phyloP scores from a whole-genome alignment of 345 rosid genomes.

The Hevea brasiliensis region DNA sequence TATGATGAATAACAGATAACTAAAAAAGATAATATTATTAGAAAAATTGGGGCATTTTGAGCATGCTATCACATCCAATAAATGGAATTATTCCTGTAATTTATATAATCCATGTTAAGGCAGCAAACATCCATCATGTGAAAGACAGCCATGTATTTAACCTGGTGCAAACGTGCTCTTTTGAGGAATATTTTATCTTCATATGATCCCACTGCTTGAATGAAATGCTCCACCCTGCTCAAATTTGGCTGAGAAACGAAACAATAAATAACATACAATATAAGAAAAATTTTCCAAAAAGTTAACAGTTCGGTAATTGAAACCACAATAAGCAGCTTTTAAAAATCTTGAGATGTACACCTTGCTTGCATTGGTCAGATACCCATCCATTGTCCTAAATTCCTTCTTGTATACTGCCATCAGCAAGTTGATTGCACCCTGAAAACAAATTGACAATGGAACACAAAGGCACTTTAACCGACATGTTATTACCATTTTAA shows the following conservation, averaged over 20 bases:
- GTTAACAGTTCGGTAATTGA: conserved; percentile 1
- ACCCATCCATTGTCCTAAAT: conserved; percentile 56
- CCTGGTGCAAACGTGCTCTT: conserved; percentile 78
- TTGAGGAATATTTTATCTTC: conserved; percentile 86
- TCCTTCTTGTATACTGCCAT: conserved; percentile 86
- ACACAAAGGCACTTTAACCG: not conserved
- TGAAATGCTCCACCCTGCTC: conserved; percentile 72
- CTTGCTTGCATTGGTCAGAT: conserved; percentile 78
- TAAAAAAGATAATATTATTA: not conserved
- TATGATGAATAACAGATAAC: not conserved
- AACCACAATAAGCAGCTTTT: not conserved
- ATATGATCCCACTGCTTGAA: conserved; percentile 81
- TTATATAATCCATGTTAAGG: not conserved
- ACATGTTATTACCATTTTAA: not conserved
- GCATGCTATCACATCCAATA: not conserved
- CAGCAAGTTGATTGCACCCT: conserved; percentile 95
- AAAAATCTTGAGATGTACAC: conserved; percentile 28
- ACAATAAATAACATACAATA: not conserved
- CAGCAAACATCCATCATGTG: not conserved
- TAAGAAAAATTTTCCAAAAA: conserved; percentile 21
- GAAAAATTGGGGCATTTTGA: not conserved
- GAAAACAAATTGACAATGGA: conserved; percentile 15
- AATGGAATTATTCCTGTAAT: not conserved
- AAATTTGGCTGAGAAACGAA: conserved; percentile 64
- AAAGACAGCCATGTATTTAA: conserved; percentile 6